Conservation (phyloP, 2,329 filamentous ascomycete species). For the Ophiostoma fasciatum region DNA sequence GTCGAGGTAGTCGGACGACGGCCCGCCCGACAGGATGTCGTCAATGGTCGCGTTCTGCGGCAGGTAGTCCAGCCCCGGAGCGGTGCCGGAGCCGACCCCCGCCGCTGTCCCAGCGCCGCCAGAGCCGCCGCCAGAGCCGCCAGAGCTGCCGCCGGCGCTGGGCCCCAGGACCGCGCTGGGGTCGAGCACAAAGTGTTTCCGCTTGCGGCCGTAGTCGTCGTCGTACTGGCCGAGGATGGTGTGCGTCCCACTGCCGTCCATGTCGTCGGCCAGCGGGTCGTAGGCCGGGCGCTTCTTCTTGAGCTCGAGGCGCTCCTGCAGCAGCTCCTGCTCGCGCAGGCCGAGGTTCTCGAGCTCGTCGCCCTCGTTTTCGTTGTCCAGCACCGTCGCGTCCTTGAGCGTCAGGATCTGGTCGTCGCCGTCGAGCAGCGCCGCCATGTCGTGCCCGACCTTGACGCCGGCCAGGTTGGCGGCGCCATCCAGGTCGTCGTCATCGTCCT, state of each 20-base stretch:
- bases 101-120: neutral
- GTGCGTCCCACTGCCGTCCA: conserved; percentile 35
- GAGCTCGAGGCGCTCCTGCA: conserved; percentile 61
- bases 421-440: conserved; percentile 66
- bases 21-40: conserved; percentile 49
- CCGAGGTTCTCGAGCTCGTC: conserved; percentile 77
- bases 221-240: conserved; percentile 82
- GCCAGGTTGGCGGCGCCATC: conserved; percentile 69
- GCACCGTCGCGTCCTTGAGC: conserved; percentile 81
- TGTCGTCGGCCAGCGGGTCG: conserved; percentile 55
- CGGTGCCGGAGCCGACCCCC: neutral
- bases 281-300: conserved; percentile 88
- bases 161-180: conserved; percentile 56
- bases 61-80: conserved; percentile 44
- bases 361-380: conserved; percentile 69
- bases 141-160: conserved; percentile 33
- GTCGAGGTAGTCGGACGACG: conserved; percentile 78
- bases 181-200: conserved; percentile 77
- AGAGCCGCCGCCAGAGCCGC: neutral
- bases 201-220: conserved; percentile 81
- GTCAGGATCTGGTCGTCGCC: conserved; percentile 81
- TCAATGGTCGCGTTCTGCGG: conserved; percentile 59
- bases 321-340: conserved; percentile 55
- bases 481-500: conserved; percentile 70
- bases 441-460: conserved; percentile 84